Conservation (phyloP, 805 yeast species). For the Sungouiella thailandica region DNA sequence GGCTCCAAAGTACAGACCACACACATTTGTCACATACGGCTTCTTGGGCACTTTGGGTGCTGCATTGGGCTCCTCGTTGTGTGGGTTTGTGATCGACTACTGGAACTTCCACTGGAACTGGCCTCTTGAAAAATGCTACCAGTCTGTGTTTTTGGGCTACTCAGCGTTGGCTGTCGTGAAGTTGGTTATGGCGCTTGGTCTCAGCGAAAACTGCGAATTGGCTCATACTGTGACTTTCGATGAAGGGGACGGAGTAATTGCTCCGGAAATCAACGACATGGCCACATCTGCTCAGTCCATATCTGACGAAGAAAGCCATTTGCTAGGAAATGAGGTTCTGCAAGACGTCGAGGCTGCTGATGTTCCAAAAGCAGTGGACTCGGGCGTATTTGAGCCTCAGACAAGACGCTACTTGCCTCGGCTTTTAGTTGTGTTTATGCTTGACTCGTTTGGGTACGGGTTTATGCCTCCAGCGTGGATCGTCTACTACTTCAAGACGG, state of each 20-base stretch:
- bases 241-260: slow-evolving; percentile 4
- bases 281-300: background rate
- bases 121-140: slow-evolving; percentile 43
- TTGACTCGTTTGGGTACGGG: slow-evolving; percentile 85
- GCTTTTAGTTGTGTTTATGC: slow-evolving; percentile 60
- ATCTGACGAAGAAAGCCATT: slow-evolving; percentile 3
- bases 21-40: slow-evolving; percentile 70
- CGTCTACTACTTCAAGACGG: slow-evolving; percentile 67
- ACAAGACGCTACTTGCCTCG: slow-evolving; percentile 42
- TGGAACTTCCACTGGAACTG: slow-evolving; percentile 28
- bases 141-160: slow-evolving; percentile 53
- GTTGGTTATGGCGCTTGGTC: slow-evolving; percentile 42
- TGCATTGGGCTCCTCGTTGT: slow-evolving; percentile 63
- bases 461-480: slow-evolving; percentile 89
- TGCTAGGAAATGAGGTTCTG: slow-evolving; percentile 4
- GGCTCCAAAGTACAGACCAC: slow-evolving; percentile 58
- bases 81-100: slow-evolving; percentile 56
- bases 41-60: slow-evolving; percentile 65
- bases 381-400: slow-evolving; percentile 29
- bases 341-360: slow-evolving; percentile 1
- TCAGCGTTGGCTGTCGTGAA: slow-evolving; percentile 50
- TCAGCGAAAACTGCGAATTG: slow-evolving; percentile 51
- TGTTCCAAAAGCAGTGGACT: slow-evolving; percentile 23
- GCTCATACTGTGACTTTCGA: slow-evolving; percentile 3
- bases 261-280: background rate